Conservation (phyloP, 495 filamentous ascomycete genomes). For the Neurospora tetraspora region DNA sequence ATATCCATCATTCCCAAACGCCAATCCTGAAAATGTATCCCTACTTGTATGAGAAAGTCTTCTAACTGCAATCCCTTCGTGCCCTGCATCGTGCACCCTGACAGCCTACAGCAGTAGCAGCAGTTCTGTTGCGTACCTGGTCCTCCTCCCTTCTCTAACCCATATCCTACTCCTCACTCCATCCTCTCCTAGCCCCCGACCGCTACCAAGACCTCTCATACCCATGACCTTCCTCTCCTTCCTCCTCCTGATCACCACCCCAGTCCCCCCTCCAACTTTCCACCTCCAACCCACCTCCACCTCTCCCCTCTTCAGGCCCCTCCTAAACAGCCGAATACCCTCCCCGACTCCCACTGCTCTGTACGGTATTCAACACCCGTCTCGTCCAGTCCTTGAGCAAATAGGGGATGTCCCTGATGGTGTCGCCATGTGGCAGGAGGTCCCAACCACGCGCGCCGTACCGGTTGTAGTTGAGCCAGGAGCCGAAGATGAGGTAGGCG, state of each 20-base stretch:
- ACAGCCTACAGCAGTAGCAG: not conserved
- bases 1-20: not conserved
- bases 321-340: slow-evolving; percentile 86
- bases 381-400: slow-evolving; percentile 80
- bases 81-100: not conserved
- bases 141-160: not conserved
- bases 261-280: not conserved
- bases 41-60: not conserved
- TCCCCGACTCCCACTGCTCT: slow-evolving; percentile 68
- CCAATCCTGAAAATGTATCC: not conserved
- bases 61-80: not conserved
- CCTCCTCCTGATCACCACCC: slow-evolving; percentile 8
- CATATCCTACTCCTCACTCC: too few species aligned
- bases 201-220: slow-evolving; percentile 26
- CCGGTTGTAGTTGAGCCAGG: slow-evolving; percentile 98
- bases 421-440: slow-evolving; percentile 84
- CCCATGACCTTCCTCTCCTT: slow-evolving; percentile 20
- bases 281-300: slow-evolving; percentile 8
- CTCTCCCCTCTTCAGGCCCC: not conserved
- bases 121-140: not conserved
- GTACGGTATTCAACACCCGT: slow-evolving; percentile 68
- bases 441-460: slow-evolving; percentile 95
- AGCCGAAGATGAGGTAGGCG: slow-evolving; percentile 93
- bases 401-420: slow-evolving; percentile 86
- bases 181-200: slow-evolving; percentile 10